These are phyloP conservation scores for Podaxis carcinomalis DNA, from an alignment of 768 basidiomycete genomes.

Conservation along the genomic window DNA sequence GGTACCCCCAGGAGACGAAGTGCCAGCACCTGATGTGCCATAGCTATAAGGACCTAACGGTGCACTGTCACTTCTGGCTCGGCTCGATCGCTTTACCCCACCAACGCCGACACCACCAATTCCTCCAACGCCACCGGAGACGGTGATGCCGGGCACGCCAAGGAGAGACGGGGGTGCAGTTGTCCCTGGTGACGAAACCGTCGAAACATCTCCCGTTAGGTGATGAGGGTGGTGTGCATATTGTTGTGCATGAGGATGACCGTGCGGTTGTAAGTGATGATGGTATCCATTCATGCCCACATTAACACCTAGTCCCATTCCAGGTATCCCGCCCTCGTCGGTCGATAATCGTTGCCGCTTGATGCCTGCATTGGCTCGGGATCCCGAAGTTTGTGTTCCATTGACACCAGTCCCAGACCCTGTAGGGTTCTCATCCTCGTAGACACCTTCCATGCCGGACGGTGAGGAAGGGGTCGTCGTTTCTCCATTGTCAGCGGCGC, in stretches of 20 bases:
- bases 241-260: slow-evolving; percentile 1
- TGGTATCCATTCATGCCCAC: slow-evolving; percentile 15
- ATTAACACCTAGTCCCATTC: slow-evolving; percentile 19
- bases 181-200: slow-evolving; percentile 8
- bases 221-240: slow-evolving; percentile 8
- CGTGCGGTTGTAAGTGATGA: slow-evolving; percentile 7
- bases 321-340: slow-evolving; percentile 28
- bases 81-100: slow-evolving; percentile 35
- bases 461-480: slow-evolving; percentile 15
- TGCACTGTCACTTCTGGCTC: slow-evolving; percentile 66
- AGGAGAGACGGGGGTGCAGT: slow-evolving; percentile 7
- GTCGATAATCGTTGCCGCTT: slow-evolving; percentile 49
- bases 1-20: slow-evolving; percentile 19
- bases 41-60: slow-evolving; percentile 51
- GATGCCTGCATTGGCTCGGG: slow-evolving; percentile 25
- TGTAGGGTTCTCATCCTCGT: slow-evolving; percentile 3
- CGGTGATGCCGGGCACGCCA: slow-evolving; percentile 2
- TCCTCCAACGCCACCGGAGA: neutral
- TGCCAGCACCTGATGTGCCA: slow-evolving; percentile 6
- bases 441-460: slow-evolving; percentile 7
- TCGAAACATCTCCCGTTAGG: slow-evolving; percentile 3
- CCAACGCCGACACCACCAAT: slow-evolving; percentile 14
- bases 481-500: slow-evolving; percentile 17
- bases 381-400: neutral
- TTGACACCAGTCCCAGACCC: slow-evolving; percentile 1